These are phyloP conservation scores for Lichina pygmaea DNA, from an alignment of 495 filamentous ascomycete species.

Conservation along the genomic window DNA sequence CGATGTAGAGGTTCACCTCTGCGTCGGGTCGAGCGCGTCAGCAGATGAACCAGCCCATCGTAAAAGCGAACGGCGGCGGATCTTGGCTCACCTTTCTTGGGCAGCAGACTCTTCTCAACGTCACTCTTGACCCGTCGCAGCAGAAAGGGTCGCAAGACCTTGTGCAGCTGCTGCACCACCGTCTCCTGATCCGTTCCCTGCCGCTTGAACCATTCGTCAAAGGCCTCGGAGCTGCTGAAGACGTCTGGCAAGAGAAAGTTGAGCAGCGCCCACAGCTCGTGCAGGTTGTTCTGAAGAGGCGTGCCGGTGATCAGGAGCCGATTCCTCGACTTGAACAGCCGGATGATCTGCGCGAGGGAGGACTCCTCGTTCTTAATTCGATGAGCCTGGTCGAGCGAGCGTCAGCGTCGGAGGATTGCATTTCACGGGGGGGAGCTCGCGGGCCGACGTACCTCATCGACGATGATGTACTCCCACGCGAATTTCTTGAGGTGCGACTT, in stretches of 20 bases:
- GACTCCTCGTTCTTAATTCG: constrained; percentile 99
- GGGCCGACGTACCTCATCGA: constrained; percentile 37
- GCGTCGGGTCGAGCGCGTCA: not conserved
- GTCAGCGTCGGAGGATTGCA: not conserved
- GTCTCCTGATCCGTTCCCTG: constrained; percentile 78
- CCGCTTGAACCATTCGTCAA: constrained; percentile 89
- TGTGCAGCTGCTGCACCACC: constrained; percentile 91
- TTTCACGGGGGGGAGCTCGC: not conserved
- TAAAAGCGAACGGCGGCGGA: not conserved
- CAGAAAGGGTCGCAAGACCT: constrained; percentile 79
- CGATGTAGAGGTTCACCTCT: constrained; percentile 88
- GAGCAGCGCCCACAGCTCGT: constrained; percentile 95
- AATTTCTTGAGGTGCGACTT: constrained; percentile 92
- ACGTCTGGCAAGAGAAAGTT: constrained; percentile 96
- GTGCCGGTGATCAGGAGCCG: constrained; percentile 91
- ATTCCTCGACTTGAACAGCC: constrained; percentile 88
- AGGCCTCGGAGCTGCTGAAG: constrained; percentile 91
- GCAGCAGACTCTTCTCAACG: constrained; percentile 91
- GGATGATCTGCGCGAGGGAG: constrained; percentile 86
- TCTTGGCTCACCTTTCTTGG: constrained; percentile 36
- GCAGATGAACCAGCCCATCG: not conserved
- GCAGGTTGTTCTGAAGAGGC: constrained; percentile 91
- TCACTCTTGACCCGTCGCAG: constrained; percentile 93
- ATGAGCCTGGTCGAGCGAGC: constrained; percentile 27
- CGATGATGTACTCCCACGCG: constrained; percentile 99